Percentiles rank a stretch among this genome's conserved stretches.
phyloP scores from a whole-genome alignment of 129 eudicot genomes.

The Apium graveolens region DNA sequence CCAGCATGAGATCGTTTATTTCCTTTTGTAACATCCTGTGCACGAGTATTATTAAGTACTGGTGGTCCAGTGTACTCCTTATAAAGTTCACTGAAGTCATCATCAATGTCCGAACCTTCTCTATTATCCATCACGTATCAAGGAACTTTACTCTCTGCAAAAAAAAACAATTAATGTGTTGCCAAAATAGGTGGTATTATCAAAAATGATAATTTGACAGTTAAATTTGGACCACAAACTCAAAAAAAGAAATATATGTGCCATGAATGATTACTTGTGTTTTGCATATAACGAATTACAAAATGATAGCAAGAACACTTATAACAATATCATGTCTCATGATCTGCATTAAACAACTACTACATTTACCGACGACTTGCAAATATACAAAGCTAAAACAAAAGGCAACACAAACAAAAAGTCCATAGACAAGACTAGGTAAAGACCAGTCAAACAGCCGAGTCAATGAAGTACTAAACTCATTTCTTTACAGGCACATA shows the following conservation, averaged over 20 bases:
- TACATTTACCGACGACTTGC: background rate
- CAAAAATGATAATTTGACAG: background rate
- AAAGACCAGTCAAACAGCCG: background rate
- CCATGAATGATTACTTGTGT: background rate
- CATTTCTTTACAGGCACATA: background rate
- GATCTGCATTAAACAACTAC: background rate
- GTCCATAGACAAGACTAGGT: background rate
- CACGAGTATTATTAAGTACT: constrained; percentile 36
- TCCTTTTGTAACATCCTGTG: constrained; percentile 33
- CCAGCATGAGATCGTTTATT: constrained; percentile 65
- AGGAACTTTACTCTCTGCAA: constrained; percentile 16
- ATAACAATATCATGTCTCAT: background rate
- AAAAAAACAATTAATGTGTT: background rate
- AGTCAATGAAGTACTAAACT: background rate
- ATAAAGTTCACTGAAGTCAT: constrained; percentile 90
- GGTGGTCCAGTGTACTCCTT: constrained; percentile 95
- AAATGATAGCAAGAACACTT: background rate
- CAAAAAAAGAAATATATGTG: background rate
- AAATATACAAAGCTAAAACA: background rate
- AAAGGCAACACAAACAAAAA: background rate
- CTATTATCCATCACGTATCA: constrained; percentile 41
- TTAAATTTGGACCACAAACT: background rate
- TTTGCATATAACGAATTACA: background rate
- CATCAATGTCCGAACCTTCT: constrained; percentile 71
- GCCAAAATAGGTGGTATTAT: background rate